phyloP scores from a whole-genome alignment of 2,329 filamentous ascomycete species.

The Hypocrella siamensis region DNA sequence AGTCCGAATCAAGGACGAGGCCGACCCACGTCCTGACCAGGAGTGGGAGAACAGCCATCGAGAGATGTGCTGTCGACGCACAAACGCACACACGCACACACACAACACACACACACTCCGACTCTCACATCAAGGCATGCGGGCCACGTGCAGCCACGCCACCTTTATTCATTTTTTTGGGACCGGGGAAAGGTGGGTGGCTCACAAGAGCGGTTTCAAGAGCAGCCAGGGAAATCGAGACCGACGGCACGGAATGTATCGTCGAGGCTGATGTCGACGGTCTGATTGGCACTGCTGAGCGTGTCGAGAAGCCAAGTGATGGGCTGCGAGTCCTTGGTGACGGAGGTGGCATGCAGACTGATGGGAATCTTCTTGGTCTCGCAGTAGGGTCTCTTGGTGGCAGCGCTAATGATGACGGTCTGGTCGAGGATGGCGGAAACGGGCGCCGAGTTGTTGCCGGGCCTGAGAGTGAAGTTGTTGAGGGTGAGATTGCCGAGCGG shows the following conservation, averaged over 20 bases:
- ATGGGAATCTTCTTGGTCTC: slow-evolving; percentile 38
- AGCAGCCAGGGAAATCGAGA: slow-evolving; percentile 3
- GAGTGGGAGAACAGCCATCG: no score
- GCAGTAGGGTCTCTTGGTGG: slow-evolving; percentile 31
- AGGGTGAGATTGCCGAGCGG: slow-evolving; percentile 41
- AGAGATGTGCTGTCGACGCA: no score
- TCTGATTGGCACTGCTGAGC: slow-evolving; percentile 33
- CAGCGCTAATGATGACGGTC: slow-evolving; percentile 23
- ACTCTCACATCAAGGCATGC: no score
- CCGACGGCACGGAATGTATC: slow-evolving; percentile 18
- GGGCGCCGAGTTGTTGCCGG: slow-evolving; percentile 40
- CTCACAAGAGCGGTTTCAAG: background rate
- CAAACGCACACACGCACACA: no score
- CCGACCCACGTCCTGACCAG: no score
- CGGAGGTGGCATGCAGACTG: slow-evolving; percentile 34
- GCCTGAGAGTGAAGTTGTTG: slow-evolving; percentile 39
- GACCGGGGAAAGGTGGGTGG: no score
- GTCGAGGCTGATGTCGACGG: slow-evolving; percentile 35
- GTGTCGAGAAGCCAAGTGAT: slow-evolving; percentile 41
- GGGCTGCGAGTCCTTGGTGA: slow-evolving; percentile 32
- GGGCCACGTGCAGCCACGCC: no score
- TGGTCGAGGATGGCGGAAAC: slow-evolving; percentile 40
- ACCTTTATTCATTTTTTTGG: no score
- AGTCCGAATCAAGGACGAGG: no score
- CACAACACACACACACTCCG: no score